Evolutionary conservation across 257 asterid species (phyloP).

Genomic region (Rhazya stricta): DNA sequence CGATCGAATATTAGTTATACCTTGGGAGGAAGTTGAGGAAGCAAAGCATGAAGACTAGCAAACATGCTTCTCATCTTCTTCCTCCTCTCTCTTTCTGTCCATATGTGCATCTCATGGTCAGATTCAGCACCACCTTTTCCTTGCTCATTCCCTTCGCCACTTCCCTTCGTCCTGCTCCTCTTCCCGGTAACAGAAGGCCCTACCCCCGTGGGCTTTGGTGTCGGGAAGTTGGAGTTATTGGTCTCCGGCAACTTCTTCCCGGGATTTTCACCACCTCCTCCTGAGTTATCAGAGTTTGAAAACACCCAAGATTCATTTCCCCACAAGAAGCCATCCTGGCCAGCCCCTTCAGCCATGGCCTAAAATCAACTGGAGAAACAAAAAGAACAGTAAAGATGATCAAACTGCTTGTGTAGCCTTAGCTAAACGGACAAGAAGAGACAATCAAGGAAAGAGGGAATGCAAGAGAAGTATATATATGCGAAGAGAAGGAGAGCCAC

Average conservation of each 20-base stretch:
- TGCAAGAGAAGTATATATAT: not conserved
- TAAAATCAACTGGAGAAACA: not conserved
- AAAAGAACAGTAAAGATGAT: not conserved
- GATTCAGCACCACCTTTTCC: slow-evolving; percentile 25
- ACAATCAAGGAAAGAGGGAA: not conserved
- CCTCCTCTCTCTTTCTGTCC: slow-evolving; percentile 84
- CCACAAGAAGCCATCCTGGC: slow-evolving; percentile 27
- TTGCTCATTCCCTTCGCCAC: not conserved
- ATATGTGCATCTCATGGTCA: slow-evolving; percentile 65
- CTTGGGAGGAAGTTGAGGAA: slow-evolving; percentile 80
- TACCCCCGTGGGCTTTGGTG: slow-evolving; percentile 7
- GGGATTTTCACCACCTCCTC: slow-evolving; percentile 15
- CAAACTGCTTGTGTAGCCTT: not conserved
- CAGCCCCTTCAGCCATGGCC: slow-evolving; percentile 36
- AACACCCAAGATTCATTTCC: slow-evolving; percentile 35
- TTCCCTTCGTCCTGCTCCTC: slow-evolving; percentile 22
- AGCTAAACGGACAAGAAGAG: not conserved
- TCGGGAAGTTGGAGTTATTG: slow-evolving; percentile 8
- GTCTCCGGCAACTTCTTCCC: slow-evolving; percentile 16
- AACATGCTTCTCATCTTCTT: slow-evolving; percentile 85
- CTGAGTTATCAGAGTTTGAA: slow-evolving; percentile 24
- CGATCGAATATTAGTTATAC: slow-evolving; percentile 22
- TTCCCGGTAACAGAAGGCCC: slow-evolving; percentile 11
- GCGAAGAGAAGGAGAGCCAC: not conserved
- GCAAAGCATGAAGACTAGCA: slow-evolving; percentile 65